Conservation (phyloP, 2,329 filamentous ascomycete genomes). For the Cucurbitaria berberidis region DNA sequence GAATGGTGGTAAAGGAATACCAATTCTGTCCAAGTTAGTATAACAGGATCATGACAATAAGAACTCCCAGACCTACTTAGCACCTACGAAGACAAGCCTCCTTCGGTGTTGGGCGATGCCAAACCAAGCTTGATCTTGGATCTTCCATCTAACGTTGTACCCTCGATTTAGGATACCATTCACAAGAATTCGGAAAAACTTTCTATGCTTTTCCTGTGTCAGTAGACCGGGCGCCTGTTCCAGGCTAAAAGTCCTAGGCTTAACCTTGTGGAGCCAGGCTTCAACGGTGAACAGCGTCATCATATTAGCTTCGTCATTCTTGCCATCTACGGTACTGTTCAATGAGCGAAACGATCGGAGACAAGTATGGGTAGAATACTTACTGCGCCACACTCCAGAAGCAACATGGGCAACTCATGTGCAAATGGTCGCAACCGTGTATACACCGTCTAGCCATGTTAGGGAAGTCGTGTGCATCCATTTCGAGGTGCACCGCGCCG, state of each 20-base stretch:
- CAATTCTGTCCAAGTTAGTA: too few relatives aligned
- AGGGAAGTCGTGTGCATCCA: conserved; percentile 26
- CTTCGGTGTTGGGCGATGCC: conserved; percentile 34
- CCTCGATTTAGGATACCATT: conserved; percentile 22
- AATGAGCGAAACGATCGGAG: background rate
- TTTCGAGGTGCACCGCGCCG: conserved; percentile 2
- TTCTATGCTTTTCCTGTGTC: conserved; percentile 6
- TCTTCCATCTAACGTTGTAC: conserved; percentile 34
- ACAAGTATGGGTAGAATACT: conserved; percentile 3
- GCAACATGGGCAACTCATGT: conserved; percentile 26
- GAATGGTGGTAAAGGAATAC: conserved; percentile 37
- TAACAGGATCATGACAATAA: too few relatives aligned
- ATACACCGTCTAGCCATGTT: background rate
- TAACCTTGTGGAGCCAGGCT: conserved; percentile 14
- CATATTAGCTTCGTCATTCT: conserved; percentile 30
- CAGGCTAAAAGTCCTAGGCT: conserved; percentile 26
- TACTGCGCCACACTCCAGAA: conserved; percentile 26
- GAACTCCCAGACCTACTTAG: too few relatives aligned
- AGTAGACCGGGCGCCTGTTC: conserved; percentile 8
- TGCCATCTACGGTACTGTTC: conserved; percentile 20
- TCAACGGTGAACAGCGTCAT: conserved; percentile 25
- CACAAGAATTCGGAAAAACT: conserved; percentile 17
- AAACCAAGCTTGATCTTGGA: conserved; percentile 22
- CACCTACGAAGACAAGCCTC: conserved; percentile 9
- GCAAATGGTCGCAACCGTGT: conserved; percentile 15